These are phyloP conservation scores for Hypoxylon sp. DNA, from an alignment of 2,329 filamentous ascomycete species.

Conservation along the genomic window DNA sequence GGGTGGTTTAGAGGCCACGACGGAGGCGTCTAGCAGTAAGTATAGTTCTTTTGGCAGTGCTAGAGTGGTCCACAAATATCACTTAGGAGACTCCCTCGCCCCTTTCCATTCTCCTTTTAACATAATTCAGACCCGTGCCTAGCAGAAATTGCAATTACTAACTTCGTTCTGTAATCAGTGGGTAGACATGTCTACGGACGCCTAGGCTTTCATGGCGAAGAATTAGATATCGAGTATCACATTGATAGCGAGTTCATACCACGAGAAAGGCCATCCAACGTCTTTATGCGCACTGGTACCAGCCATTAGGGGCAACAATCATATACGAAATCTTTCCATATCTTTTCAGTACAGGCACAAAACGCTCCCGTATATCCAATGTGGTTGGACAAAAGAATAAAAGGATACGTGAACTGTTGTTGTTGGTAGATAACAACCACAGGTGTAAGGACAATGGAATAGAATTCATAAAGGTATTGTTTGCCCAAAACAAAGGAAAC, in stretches of 20 bases:
- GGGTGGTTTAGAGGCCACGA: conserved; percentile 60
- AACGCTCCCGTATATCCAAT: too few relatives aligned
- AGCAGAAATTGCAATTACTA: background rate
- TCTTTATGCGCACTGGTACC: conserved; percentile 62
- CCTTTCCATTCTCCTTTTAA: background rate
- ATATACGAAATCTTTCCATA: background rate
- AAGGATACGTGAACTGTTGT: background rate
- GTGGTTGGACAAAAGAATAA: background rate
- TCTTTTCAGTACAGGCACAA: too few relatives aligned
- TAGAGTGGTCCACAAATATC: background rate
- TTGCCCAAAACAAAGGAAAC: background rate
- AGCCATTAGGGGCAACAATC: background rate
- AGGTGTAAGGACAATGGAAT: background rate
- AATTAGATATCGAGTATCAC: conserved; percentile 60
- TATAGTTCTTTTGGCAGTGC: background rate
- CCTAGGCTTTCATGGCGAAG: conserved; percentile 62
- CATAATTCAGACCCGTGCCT: background rate
- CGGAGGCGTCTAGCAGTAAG: conserved; percentile 60
- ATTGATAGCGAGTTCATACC: conserved; percentile 61
- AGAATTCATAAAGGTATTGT: background rate
- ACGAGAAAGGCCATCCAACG: conserved; percentile 59
- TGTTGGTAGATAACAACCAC: background rate
- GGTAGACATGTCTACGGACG: conserved; percentile 63
- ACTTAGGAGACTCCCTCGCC: background rate
- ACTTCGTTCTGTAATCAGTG: conserved; percentile 54